These are phyloP conservation scores for Chytriomyces confervae DNA, from an alignment of 192 early-diverging fungal species.

Conservation along the genomic window DNA sequence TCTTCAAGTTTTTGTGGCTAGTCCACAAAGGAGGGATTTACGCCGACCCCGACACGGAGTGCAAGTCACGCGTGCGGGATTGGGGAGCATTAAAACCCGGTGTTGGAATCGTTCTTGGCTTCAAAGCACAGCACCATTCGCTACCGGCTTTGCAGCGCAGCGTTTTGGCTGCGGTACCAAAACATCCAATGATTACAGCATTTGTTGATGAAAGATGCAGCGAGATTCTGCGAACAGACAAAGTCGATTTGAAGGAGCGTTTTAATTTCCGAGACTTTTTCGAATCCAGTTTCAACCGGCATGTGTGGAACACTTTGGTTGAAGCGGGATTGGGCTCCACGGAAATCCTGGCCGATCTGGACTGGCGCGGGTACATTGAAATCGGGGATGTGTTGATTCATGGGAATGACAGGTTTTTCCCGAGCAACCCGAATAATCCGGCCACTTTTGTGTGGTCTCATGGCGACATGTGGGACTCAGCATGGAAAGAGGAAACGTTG, in stretches of 20 bases:
- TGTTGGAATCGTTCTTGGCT: conserved; percentile 20
- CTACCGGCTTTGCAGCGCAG: not conserved
- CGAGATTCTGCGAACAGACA: not conserved
- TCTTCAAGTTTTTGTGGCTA: conserved; percentile 27
- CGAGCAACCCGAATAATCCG: not conserved
- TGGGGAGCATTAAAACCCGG: not conserved
- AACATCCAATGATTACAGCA: conserved; percentile 28
- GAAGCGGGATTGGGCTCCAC: not conserved
- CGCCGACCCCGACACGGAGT: conserved; percentile 1
- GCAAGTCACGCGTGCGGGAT: not conserved
- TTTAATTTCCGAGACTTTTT: conserved; percentile 15
- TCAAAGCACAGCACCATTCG: conserved; percentile 16
- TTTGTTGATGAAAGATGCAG: not conserved
- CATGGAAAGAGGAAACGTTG: too few relatives aligned
- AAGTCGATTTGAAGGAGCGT: not conserved
- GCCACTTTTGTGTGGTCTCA: not conserved
- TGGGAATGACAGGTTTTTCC: conserved; percentile 28
- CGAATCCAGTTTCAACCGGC: not conserved
- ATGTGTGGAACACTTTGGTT: not conserved
- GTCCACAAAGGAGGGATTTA: conserved; percentile 12
- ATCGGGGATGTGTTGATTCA: conserved; percentile 27
- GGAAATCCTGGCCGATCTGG: not conserved
- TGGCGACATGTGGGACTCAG: not conserved
- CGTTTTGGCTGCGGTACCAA: conserved; percentile 16
- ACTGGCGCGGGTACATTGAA: conserved; percentile 14